Evolutionary conservation across 225 moss, liverwort and hornwort species (phyloP).

Genomic region (Pseudisothecium myosuroides): DNA sequence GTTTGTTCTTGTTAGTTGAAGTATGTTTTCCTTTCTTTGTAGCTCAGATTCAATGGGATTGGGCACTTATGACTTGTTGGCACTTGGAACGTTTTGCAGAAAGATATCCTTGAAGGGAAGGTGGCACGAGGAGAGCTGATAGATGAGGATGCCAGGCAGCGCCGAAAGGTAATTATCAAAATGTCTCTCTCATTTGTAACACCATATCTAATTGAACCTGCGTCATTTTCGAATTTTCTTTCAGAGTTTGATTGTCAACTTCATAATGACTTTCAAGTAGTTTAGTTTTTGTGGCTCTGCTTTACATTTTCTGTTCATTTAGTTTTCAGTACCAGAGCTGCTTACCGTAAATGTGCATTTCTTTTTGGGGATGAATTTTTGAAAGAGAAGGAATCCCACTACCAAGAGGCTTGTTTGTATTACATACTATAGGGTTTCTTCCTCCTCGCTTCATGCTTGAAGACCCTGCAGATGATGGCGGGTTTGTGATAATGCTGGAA

Average conservation of each 20-base stretch:
- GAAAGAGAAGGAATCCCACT: neutral
- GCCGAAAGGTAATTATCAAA: slow-evolving; percentile 51
- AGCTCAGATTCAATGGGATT: neutral
- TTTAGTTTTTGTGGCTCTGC: neutral
- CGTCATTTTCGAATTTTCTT: neutral
- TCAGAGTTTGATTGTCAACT: neutral
- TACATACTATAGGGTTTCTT: neutral
- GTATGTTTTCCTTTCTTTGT: neutral
- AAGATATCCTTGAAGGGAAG: slow-evolving; percentile 51
- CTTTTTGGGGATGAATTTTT: neutral
- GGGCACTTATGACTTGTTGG: neutral
- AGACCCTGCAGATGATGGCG: neutral
- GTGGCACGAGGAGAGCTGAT: slow-evolving; percentile 77
- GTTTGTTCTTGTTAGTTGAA: neutral
- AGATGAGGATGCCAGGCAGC: slow-evolving; percentile 78
- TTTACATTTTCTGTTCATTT: neutral
- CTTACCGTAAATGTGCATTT: neutral
- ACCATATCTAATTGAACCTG: neutral
- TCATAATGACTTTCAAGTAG: neutral
- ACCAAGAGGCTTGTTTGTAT: neutral
- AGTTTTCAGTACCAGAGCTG: neutral
- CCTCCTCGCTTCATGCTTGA: neutral
- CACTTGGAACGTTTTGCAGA: slow-evolving; percentile 28
- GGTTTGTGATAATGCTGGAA: neutral
- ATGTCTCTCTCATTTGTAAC: neutral